Evolutionary conservation across 495 filamentous ascomycete species (phyloP), one percentile per base, ranked within the genome.

Genomic region (Monascus purpureus): DNA sequence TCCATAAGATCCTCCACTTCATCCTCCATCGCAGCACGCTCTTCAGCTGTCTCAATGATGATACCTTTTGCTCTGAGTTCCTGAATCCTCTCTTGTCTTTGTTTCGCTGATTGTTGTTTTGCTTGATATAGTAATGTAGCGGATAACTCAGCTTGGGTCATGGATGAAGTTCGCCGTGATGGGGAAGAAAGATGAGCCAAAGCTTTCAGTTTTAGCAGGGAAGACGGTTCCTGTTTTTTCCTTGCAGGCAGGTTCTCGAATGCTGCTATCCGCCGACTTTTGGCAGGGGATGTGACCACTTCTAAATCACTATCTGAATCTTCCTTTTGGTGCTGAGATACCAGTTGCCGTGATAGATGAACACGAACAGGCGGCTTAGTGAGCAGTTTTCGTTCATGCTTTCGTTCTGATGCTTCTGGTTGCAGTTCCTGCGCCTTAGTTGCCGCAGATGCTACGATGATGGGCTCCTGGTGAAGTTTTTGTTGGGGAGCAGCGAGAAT

Each of bases 1-100:
- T 87, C 79, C 19, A 97, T 64, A 23, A 95, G 64, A 41, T 94
- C 75, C 39, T 96, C 92, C 13, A 94, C 70, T 36, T 86, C 73
- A 16, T 77, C 74, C 47, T 77, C 72, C 48, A 88, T 78, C 8
- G 74, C 73, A 40, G 80, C 76, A 36, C 82, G 67, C 42, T 99
- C 86, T 51, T 93, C 90, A 3, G 75, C 71, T 1, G 82, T 93
- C 41, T 82, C 78, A n/a, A 95, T 62, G 25, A 80, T 59, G 11
- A 96, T 65, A 18, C 90, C 90, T 48, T 77, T 81, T 13, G 76
- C 74, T 33, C 70, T 67, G 15, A 96, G 63, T 37, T 79, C 72
- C 37, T 82, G 72, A 11, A 96, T 68, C 35, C 76, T 77, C 41
- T 83, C 78, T 27, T 75, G 73, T n/a, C 83, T 68, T 47, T 87